Evolutionary conservation across 2,329 filamentous ascomycete species (phyloP).

Genomic region (Colletotrichum sp.): DNA sequence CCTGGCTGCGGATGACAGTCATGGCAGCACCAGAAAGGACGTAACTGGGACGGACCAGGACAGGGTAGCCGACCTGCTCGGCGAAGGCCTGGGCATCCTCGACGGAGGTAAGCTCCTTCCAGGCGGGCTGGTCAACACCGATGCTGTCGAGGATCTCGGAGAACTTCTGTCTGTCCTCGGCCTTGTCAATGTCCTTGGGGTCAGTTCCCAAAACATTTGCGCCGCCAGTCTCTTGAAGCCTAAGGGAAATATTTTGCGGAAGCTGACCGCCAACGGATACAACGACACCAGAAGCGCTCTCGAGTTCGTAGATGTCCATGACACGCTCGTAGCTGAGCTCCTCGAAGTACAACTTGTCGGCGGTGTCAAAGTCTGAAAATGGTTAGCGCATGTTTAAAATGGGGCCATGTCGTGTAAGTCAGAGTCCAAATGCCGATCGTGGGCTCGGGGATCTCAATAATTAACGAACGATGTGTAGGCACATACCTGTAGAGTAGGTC

Average conservation of each 20-base stretch:
- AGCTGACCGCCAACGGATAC: constrained; percentile 96
- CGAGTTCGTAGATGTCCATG: constrained; percentile 98
- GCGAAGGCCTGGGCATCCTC: constrained; percentile 88
- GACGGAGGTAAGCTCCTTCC: constrained; percentile 95
- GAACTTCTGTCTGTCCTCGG: constrained; percentile 98
- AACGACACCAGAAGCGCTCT: constrained; percentile 83
- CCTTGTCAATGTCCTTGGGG: constrained; percentile 94
- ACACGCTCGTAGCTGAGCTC: constrained; percentile 96
- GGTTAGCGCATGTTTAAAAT: background rate
- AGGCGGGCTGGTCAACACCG: constrained; percentile 94
- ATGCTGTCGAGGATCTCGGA: constrained; percentile 97
- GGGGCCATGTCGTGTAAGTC: background rate
- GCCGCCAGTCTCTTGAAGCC: constrained; percentile 87
- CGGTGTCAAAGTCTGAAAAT: constrained; percentile 82
- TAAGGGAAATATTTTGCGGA: constrained; percentile 76
- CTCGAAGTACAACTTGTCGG: constrained; percentile 95
- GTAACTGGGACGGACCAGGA: constrained; percentile 92
- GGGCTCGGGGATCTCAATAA: background rate
- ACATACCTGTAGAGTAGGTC: constrained; percentile 50
- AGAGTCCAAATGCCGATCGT: background rate
- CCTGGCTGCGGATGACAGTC: constrained; percentile 90
- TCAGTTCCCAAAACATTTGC: constrained; percentile 93
- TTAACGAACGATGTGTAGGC: background rate
- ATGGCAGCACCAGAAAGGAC: constrained; percentile 97
- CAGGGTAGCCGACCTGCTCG: constrained; percentile 85